phyloP scores from a whole-genome alignment of 306 rosid genomes.

The Quillaja saponaria region DNA sequence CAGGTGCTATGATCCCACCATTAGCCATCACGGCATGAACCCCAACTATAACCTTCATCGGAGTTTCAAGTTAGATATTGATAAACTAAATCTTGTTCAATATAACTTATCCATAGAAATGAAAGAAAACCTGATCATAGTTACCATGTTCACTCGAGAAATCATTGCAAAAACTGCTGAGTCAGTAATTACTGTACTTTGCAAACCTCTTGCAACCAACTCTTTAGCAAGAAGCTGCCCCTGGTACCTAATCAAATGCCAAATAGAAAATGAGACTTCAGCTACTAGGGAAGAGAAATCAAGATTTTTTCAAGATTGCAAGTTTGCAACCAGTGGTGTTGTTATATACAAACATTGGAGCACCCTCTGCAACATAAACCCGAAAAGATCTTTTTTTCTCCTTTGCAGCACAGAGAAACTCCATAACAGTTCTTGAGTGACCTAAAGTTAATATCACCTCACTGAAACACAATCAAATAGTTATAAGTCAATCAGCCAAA shows the following conservation, averaged over 20 bases:
- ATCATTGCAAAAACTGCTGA: conserved; percentile 87
- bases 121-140: conserved; percentile 8
- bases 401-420: conserved; percentile 93
- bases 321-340: too few relatives aligned
- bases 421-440: conserved; percentile 94
- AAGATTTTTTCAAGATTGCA: not conserved
- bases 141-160: conserved; percentile 94
- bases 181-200: conserved; percentile 80
- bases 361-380: conserved; percentile 94
- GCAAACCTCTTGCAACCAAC: conserved; percentile 76
- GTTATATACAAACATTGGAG: conserved; percentile 99
- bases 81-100: conserved; percentile 8
- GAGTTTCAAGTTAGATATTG: conserved; percentile 34
- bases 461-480: conserved; percentile 50
- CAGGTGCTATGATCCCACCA: conserved; percentile 94
- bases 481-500: conserved; percentile 22
- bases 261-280: conserved; percentile 13
- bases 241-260: conserved; percentile 62
- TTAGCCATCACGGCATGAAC: conserved; percentile 99
- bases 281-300: conserved; percentile 6
- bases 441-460: conserved; percentile 97
- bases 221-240: conserved; percentile 88
- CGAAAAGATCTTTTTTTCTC: conserved; percentile 94
- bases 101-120: not conserved
- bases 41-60: conserved; percentile 85